phyloP scores from a whole-genome alignment of 2,329 filamentous ascomycete species.

The Phialophora macrospora region DNA sequence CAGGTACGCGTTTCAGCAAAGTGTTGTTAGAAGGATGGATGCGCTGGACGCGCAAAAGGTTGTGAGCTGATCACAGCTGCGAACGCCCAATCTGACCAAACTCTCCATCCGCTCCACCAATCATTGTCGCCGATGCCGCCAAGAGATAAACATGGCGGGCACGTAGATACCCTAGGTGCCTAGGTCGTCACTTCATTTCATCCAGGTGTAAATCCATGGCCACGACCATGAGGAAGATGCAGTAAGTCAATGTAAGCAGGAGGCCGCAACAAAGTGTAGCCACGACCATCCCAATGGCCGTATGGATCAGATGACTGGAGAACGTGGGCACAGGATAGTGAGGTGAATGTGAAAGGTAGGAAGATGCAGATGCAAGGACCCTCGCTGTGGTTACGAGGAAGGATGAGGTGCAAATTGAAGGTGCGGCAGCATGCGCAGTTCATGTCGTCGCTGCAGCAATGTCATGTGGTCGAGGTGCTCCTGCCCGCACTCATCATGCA shows the following conservation, averaged over 20 bases:
- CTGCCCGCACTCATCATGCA: conserved; percentile 1
- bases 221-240: background rate
- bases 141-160: conserved; percentile 15
- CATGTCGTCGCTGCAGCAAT: background rate
- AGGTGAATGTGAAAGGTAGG: background rate
- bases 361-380: background rate
- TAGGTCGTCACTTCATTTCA: background rate
- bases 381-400: background rate
- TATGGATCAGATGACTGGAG: background rate
- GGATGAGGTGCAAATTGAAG: conserved; percentile 1
- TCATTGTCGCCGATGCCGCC: conserved; percentile 19
- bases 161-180: too few species aligned
- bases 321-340: background rate
- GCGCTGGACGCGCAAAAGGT: background rate
- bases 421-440: background rate
- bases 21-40: background rate
- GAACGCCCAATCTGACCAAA: conserved; percentile 1
- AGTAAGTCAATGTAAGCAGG: background rate
- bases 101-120: conserved; percentile 18
- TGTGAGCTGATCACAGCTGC: conserved; percentile 11
- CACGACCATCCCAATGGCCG: background rate
- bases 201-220: background rate
- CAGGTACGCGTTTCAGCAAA: background rate
- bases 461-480: background rate
- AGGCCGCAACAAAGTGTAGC: background rate